Evolutionary conservation across 768 basidiomycete species (phyloP), one percentile per base, ranked within the genome.

Genomic region (Auricularia sp.): DNA sequence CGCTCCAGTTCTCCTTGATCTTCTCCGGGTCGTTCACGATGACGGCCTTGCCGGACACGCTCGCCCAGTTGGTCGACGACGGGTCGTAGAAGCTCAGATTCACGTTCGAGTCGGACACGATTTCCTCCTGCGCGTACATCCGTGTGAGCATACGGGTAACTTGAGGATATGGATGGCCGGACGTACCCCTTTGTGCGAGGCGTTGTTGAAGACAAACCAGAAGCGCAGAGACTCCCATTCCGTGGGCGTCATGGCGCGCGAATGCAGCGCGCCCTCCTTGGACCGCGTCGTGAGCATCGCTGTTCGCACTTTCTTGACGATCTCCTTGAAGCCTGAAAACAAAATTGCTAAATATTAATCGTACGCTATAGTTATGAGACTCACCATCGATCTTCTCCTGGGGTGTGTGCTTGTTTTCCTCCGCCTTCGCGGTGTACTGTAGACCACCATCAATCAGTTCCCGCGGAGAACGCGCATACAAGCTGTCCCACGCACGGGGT

Each of bases 251-350:
- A 95, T 94, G 33, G 87, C 87, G 64, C 92, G 83, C 7, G 90
- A 85, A 73, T 94, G 92, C 24, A 95, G 74, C 54, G 82, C 77
- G 0, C 90, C 91, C 64, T 83, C 78, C 14, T 80, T 71, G 18
- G 85, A 81, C 44, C 88, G 86, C 14, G 90, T 91, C 10, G 89
- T 89, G 21, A 94, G 76, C 87, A 94, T 91, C 63, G 87, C 89
- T 0, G 82, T 85, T 69, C 83, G 79, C 8, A 86, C 85, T 1
- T 78, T 75, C 65, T 85, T 82, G 64, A 92, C 72, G 65, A 94
- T 83, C 33, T 78, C 77, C 67, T 87, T 85, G 36, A 92, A 80
- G 63, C 80, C 88, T 88, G 62, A 42, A 16, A 11, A 64, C 34
- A 65, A 10, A 10, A 24, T 63, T 58, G 37, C 33, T 62, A 16